Evolutionary conservation across 257 asterid species (phyloP), one percentile per base, ranked within the genome.

Genomic region (Solanum microdontum): DNA sequence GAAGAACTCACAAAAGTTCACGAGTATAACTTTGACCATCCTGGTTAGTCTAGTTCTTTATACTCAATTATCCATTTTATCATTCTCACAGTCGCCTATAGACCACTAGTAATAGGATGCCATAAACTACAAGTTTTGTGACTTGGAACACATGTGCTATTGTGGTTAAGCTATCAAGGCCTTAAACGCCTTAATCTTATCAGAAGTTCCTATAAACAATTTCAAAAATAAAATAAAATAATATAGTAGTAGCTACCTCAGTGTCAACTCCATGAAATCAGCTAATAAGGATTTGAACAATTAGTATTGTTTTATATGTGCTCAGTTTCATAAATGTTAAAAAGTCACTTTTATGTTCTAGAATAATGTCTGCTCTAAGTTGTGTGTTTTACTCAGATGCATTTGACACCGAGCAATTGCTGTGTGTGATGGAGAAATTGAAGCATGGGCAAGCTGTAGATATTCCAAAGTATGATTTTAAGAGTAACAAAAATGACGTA

Each of bases 1-100:
- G 99, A 96, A 62, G 98, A 96, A 91, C 97, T 94, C 88, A 91
- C 93, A 90, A 95, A 92, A 92, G 97, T 96, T 90, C 93, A 97
- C 77, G 99, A 96, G 86, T 97, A 96, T 96, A 97, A 97, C 92
- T 97, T 97, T 92, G 99, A 97, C 90, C 99, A 97, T 91, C 99
- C 99, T 83, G 99, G 99, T 95, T 88, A 90, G 96, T 91, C 82
- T 83, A 84, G 73, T 87, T 23, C 64, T 43, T 24, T 79, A 34
- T 36, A 34, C 30, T 79, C 66, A 43, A 43, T 26, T 19, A 79
- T 43, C 66, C 36, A 43, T 79, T 43, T 43, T 26, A 79, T 79
- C 36, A 77, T 40, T 77, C 84, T 40, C n/a, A 28, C 84, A 8
- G 64, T 79, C 19, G 39, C 36, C 84, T 43, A 5, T 79, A 43